Percentiles rank a stretch among this genome's conserved stretches.
Evolutionary conservation across 768 basidiomycete genomes (phyloP).

Genomic region (Exidia glandulosa): DNA sequence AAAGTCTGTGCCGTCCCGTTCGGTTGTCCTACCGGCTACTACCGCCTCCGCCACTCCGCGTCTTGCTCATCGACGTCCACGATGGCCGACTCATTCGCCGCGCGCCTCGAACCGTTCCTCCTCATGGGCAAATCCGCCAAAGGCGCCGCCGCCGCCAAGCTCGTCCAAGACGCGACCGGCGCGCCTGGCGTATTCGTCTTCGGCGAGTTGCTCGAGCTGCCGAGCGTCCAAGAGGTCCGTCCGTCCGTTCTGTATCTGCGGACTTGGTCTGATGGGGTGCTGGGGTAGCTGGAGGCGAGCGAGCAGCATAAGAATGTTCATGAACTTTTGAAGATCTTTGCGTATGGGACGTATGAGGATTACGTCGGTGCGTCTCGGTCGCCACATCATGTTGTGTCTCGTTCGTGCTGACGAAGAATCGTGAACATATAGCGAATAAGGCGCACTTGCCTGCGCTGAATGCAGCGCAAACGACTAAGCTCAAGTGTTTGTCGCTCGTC

Average conservation of each 20-base stretch:
- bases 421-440: constrained; percentile 43
- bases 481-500: constrained; percentile 89
- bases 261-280: not conserved
- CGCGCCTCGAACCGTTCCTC: constrained; percentile 80
- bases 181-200: constrained; percentile 91
- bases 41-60: too few relatives aligned
- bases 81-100: constrained; percentile 24
- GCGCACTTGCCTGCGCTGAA: constrained; percentile 56
- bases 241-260: not conserved
- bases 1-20: too few relatives aligned
- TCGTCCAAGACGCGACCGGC: constrained; percentile 74
- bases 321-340: constrained; percentile 71
- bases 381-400: too few relatives aligned
- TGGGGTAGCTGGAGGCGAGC: constrained; percentile 47
- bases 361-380: constrained; percentile 71
- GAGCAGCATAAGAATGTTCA: constrained; percentile 54
- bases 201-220: constrained; percentile 71
- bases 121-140: constrained; percentile 87
- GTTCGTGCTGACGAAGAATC: not conserved
- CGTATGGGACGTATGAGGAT: constrained; percentile 78
- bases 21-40: too few relatives aligned
- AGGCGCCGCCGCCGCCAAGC: constrained; percentile 86
- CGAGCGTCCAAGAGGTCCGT: constrained; percentile 75
- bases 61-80: not conserved
- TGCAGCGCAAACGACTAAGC: constrained; percentile 65